These are phyloP conservation scores for Malus hybrid DNA, from an alignment of 331 rosid genomes.

Conservation along the genomic window DNA sequence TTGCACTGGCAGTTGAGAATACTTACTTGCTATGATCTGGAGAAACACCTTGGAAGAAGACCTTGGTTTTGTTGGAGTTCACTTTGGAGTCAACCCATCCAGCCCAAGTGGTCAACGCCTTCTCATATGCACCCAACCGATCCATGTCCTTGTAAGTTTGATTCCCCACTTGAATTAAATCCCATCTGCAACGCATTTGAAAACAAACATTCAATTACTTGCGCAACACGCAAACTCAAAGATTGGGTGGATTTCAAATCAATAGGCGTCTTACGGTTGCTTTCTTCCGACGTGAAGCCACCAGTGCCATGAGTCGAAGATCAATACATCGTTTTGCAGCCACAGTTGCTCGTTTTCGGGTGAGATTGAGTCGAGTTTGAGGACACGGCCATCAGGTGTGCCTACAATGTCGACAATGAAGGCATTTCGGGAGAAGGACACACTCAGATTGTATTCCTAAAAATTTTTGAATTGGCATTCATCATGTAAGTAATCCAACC, in stretches of 20 bases:
- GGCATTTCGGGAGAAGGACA: conserved; percentile 51
- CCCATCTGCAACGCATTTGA: conserved; percentile 6
- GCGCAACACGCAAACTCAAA: background rate
- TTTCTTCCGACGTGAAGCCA: conserved; percentile 67
- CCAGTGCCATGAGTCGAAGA: conserved; percentile 75
- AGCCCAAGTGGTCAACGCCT: conserved; percentile 32
- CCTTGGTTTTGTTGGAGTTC: conserved; percentile 35
- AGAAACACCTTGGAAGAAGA: conserved; percentile 77
- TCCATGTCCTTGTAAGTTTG: conserved; percentile 7
- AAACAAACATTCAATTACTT: background rate
- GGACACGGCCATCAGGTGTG: conserved; percentile 29
- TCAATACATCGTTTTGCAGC: conserved; percentile 29
- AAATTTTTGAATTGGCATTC: background rate
- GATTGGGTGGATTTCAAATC: background rate
- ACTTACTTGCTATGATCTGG: conserved; percentile 67
- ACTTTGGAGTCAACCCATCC: conserved; percentile 49
- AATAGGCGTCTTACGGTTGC: conserved; percentile 36
- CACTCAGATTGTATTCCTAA: conserved; percentile 20
- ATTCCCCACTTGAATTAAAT: conserved; percentile 3
- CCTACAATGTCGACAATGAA: conserved; percentile 40
- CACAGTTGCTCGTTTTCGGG: conserved; percentile 17
- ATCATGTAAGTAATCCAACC: background rate
- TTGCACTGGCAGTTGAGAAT: background rate
- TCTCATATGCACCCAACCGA: conserved; percentile 7
- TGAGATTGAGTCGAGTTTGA: conserved; percentile 42